Evolutionary conservation across 768 basidiomycete species (phyloP).

Genomic region (Hortiboletus campestris): DNA sequence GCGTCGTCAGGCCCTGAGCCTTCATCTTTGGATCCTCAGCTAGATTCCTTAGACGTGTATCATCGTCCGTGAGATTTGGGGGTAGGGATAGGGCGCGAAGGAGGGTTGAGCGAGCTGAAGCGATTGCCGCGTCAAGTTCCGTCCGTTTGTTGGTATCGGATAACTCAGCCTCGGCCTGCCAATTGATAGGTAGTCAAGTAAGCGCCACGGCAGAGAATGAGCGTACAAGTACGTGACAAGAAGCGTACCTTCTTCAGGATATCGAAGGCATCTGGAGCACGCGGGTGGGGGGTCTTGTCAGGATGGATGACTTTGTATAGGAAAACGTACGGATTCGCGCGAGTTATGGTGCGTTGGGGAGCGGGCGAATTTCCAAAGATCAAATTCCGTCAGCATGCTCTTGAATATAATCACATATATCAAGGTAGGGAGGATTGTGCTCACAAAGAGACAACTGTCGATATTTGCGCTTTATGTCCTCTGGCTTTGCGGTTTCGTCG

Average conservation of each 20-base stretch:
- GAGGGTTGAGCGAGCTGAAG: conserved; percentile 66
- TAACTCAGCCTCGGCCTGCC: conserved; percentile 81
- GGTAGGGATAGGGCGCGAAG: conserved; percentile 66
- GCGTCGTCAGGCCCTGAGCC: conserved; percentile 41
- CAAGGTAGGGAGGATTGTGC: conserved; percentile 29
- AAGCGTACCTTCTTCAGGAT: conserved; percentile 79
- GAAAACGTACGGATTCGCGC: conserved; percentile 40
- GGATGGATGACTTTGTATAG: conserved; percentile 86
- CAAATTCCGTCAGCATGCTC: conserved; percentile 24
- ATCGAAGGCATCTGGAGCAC: conserved; percentile 92
- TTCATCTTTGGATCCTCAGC: conserved; percentile 36
- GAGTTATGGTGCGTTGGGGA: neutral
- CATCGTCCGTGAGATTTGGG: conserved; percentile 53
- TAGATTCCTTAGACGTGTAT: conserved; percentile 51
- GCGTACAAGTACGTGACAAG: neutral
- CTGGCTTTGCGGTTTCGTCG: conserved; percentile 61
- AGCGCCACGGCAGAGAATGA: neutral
- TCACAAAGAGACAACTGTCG: conserved; percentile 81
- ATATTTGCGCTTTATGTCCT: conserved; percentile 89
- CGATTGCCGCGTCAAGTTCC: conserved; percentile 77
- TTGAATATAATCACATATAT: neutral
- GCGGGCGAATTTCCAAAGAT: neutral
- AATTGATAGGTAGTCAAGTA: neutral
- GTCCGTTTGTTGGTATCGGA: conserved; percentile 76
- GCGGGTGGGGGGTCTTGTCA: conserved; percentile 89